A percentile compares a stretch with the other conserved stretches of the same genome.
Conservation (phyloP, 805 yeast species). For the Candida verbasci region DNA sequence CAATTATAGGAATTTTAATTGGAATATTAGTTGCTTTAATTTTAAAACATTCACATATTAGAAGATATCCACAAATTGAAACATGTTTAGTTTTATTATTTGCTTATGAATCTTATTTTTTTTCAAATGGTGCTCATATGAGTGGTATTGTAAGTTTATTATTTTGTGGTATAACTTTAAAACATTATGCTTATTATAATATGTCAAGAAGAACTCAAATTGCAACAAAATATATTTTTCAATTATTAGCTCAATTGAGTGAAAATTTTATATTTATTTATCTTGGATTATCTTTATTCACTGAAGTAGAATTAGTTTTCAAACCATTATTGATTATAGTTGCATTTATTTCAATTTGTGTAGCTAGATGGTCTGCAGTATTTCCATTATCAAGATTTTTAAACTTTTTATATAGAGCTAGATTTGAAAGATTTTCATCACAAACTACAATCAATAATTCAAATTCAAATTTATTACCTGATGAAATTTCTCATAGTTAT, state of each 20-base stretch:
- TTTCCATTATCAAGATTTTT: constrained; percentile 86
- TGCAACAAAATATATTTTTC: constrained; percentile 92
- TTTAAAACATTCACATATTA: constrained; percentile 85
- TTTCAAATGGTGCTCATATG: constrained; percentile 99
- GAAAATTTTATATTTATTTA: constrained; percentile 97
- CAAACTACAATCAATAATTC: constrained; percentile 14
- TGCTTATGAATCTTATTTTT: constrained; percentile 95
- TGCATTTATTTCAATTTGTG: constrained; percentile 84
- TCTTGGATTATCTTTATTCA: constrained; percentile 87
- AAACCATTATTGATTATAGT: constrained; percentile 90
- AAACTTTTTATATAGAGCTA: constrained; percentile 70
- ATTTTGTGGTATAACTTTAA: constrained; percentile 94
- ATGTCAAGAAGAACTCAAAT: constrained; percentile 97
- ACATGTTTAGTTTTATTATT: constrained; percentile 85
- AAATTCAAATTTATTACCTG: constrained; percentile 47
- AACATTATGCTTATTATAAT: constrained; percentile 94
- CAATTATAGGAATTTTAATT: constrained; percentile 81
- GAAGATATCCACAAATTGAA: constrained; percentile 96
- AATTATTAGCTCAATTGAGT: constrained; percentile 87
- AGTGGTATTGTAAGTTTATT: constrained; percentile 94
- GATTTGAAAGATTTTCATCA: constrained; percentile 40
- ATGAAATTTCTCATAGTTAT: constrained; percentile 90
- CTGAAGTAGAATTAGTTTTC: constrained; percentile 93
- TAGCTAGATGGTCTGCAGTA: constrained; percentile 95
- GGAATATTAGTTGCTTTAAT: constrained; percentile 88